A percentile compares a stretch with the other conserved stretches of the same genome.
Evolutionary conservation across 495 filamentous ascomycete species (phyloP).

Genomic region (Pseudoneurospora amorphoporcata): DNA sequence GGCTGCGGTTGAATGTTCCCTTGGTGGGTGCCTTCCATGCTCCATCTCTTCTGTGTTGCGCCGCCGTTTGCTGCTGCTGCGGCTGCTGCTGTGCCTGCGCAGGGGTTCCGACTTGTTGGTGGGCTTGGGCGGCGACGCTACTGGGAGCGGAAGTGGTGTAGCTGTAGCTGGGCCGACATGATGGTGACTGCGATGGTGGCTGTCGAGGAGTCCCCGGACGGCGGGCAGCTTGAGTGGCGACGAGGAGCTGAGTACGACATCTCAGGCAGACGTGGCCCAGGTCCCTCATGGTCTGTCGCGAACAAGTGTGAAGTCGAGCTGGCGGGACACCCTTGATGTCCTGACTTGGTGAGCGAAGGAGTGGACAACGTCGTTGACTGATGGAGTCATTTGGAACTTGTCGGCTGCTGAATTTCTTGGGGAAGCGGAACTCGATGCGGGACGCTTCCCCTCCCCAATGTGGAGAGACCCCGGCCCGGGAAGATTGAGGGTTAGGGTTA

Average conservation of each 20-base stretch:
- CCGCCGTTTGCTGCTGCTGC: neutral
- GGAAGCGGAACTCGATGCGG: neutral
- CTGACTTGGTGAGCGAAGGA: neutral
- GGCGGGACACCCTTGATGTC: neutral
- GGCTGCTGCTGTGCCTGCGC: neutral
- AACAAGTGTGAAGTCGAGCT: neutral
- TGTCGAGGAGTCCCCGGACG: neutral
- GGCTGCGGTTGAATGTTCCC: neutral
- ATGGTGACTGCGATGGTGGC: neutral
- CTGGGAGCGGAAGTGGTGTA: neutral
- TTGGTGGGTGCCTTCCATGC: neutral
- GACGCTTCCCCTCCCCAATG: neutral
- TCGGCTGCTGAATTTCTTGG: neutral
- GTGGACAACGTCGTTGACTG: neutral
- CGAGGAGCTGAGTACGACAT: slow-evolving; percentile 12
- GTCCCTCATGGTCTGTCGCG: slow-evolving; percentile 13
- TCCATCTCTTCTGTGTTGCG: neutral
- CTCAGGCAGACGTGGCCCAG: slow-evolving; percentile 19
- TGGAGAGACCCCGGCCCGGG: neutral
- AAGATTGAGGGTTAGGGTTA: neutral
- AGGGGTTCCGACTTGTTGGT: neutral
- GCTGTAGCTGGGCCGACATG: neutral
- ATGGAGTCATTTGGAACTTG: neutral
- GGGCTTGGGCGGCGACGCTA: neutral
- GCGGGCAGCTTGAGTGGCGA: slow-evolving; percentile 1